Percentiles rank a stretch among this genome's conserved stretches.
Evolutionary conservation across 2,329 filamentous ascomycete species (phyloP).

Genomic region (Hypoxylon sp.): DNA sequence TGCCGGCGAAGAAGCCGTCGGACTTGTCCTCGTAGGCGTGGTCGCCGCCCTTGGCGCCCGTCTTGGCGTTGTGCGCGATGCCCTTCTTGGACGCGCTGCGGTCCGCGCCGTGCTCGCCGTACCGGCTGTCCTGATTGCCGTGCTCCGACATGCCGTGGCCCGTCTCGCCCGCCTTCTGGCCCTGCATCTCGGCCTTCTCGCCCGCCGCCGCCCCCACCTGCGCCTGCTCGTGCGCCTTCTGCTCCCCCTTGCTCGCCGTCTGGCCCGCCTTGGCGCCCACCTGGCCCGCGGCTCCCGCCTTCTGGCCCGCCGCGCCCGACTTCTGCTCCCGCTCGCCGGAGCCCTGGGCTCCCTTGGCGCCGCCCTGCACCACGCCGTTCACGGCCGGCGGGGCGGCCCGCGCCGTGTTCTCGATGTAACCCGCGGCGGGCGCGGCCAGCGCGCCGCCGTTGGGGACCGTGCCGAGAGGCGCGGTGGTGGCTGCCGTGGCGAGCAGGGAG

Average conservation of each 20-base stretch:
- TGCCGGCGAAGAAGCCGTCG: conserved; percentile 18
- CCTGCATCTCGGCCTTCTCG: neutral
- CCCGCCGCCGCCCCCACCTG: neutral
- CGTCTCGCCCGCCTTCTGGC: conserved; percentile 2
- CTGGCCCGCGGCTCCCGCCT: neutral
- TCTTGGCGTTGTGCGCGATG: conserved; percentile 27
- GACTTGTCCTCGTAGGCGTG: conserved; percentile 7
- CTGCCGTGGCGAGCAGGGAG: conserved; percentile 28
- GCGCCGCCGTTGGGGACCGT: conserved; percentile 1
- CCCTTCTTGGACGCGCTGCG: conserved; percentile 26
- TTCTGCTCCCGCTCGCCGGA: neutral
- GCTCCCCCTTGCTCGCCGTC: neutral
- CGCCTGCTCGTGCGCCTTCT: neutral
- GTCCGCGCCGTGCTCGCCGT: conserved; percentile 25
- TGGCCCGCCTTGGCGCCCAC: neutral
- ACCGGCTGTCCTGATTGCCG: conserved; percentile 7
- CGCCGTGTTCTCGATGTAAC: conserved; percentile 1
- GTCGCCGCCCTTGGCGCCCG: conserved; percentile 21
- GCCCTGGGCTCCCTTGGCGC: neutral
- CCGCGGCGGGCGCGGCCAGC: conserved; percentile 2
- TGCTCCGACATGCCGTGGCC: conserved; percentile 15
- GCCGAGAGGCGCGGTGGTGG: conserved; percentile 16
- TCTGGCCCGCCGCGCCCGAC: neutral
- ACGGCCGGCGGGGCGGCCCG: neutral
- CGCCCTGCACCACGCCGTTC: neutral